Percentiles rank a stretch among this genome's conserved stretches.
Conservation (phyloP, 1,284 basidiomycete genomes). For the Ganoderma meredithae region DNA sequence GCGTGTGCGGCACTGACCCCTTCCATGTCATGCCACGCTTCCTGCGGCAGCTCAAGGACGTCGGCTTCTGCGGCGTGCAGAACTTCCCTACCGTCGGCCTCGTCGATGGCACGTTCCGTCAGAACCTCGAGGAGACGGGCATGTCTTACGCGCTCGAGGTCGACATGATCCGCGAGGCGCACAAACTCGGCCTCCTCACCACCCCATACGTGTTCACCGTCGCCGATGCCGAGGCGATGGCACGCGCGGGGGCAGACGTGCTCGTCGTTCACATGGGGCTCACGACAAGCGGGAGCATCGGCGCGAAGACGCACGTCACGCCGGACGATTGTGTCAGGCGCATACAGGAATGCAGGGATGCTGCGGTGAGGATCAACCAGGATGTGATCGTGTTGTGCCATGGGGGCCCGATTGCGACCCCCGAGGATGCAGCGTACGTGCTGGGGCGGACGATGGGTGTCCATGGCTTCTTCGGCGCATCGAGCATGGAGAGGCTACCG, state of each 20-base stretch:
- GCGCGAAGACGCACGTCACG: conserved; percentile 34
- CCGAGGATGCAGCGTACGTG: conserved; percentile 35
- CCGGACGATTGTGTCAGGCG: conserved; percentile 33
- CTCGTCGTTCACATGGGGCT: conserved; percentile 40
- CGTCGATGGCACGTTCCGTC: conserved; percentile 36
- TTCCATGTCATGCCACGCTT: conserved; percentile 37
- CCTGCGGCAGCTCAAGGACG: conserved; percentile 31
- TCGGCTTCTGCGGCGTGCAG: conserved; percentile 39
- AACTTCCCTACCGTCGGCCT: conserved; percentile 39
- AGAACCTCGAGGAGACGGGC: conserved; percentile 37
- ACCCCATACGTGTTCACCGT: conserved; percentile 36
- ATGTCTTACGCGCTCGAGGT: conserved; percentile 37
- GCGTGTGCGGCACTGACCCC: conserved; percentile 37
- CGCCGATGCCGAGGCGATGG: conserved; percentile 34
- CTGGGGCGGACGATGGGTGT: conserved; percentile 32
- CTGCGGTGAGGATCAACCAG: conserved; percentile 32
- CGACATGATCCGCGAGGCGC: conserved; percentile 37
- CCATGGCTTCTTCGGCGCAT: conserved; percentile 38
- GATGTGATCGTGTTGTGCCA: conserved; percentile 36
- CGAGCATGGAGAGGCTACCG: conserved; percentile 37
- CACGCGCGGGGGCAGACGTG: conserved; percentile 35
- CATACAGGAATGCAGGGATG: conserved; percentile 36
- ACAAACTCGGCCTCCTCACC: conserved; percentile 34
- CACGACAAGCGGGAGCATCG: conserved; percentile 37
- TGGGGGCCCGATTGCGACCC: conserved; percentile 34